Percentiles rank a stretch among this genome's conserved stretches.
Conservation (phyloP, 176 grass and related monocot genomes). For the barley (Hordeum vulgare) region DNA sequence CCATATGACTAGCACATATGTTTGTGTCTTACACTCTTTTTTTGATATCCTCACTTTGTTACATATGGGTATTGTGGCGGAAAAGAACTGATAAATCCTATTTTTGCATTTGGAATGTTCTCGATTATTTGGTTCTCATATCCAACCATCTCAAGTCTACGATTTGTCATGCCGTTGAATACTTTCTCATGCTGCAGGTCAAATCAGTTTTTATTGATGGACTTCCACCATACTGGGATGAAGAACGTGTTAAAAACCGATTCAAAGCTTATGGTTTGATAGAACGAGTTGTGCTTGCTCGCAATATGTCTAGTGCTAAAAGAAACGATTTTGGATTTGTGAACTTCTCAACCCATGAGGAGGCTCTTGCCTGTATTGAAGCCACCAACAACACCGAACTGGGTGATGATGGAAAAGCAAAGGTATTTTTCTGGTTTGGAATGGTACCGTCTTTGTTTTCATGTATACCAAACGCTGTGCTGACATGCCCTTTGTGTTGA, state of each 20-base stretch:
- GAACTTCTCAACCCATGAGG: slow-evolving; percentile 63
- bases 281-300: slow-evolving; percentile 67
- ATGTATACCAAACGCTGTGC: not conserved
- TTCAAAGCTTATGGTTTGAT: slow-evolving; percentile 60
- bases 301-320: slow-evolving; percentile 74
- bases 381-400: slow-evolving; percentile 51
- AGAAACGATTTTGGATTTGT: slow-evolving; percentile 86
- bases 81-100: not conserved
- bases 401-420: slow-evolving; percentile 49
- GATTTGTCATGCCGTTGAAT: not conserved
- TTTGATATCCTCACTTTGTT: not conserved
- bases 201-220: slow-evolving; percentile 71
- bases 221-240: slow-evolving; percentile 72
- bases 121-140: not conserved
- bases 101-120: not conserved
- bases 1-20: not conserved
- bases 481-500: not conserved
- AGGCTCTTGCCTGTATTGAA: slow-evolving; percentile 57
- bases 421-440: slow-evolving; percentile 39
- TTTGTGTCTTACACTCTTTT: not conserved
- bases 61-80: not conserved
- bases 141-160: not conserved
- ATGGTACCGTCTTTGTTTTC: not conserved
- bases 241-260: slow-evolving; percentile 56
- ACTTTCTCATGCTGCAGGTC: slow-evolving; percentile 34